Base-by-base conservation (phyloP, 805 yeast species). In the Zygoascus ofunaensis region DNA sequence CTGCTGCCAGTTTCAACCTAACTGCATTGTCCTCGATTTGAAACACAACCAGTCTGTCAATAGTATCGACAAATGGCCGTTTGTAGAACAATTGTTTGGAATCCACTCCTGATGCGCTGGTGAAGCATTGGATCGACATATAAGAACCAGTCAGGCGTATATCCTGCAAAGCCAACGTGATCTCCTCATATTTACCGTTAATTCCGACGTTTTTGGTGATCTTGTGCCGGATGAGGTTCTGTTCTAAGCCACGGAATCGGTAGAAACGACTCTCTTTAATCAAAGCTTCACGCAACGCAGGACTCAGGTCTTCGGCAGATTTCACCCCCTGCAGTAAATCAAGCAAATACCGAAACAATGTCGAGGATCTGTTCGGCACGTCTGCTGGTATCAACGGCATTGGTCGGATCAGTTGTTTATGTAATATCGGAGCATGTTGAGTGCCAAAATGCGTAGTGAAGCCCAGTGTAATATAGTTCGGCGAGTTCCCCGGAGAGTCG, bases 231-330 rank as follows among this genome's bases (percentile, higher is more conserved):
- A 82, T 61, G 20, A 87, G 58, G 48, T 71, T 63, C 63, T 87
- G 94, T 58, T 83, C 94, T 33, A 87, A 65, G 32, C 79, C 87
- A 39, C 76, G 64, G 53, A 87, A 81, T 39, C 90, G 69, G 60
- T 85, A 87, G 62, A 82, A 87, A 37, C 74, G 70, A 51, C 94
- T 83, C 57, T 87, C 97, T 42, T 69, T 69, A 5, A 81, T 60
- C 46, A 87, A 65, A 14, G 74, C 60, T 7, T 63, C 59, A 35
- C 95, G 69, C 56, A 80, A 83, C 1, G 61, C 59, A 17, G 83
- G 68, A 1, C 66, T 63, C 17, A 75, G 52, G 3, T 64, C 57
- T 32, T 76, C 73, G 30, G 30, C 30, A 12, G 12, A 8, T 7
- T 34, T 7, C 3, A 18, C 23, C 0, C 89, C 89, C 48, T 72